Evolutionary conservation across 495 filamentous ascomycete species (phyloP).

Genomic region (Chaetomium tenue): DNA sequence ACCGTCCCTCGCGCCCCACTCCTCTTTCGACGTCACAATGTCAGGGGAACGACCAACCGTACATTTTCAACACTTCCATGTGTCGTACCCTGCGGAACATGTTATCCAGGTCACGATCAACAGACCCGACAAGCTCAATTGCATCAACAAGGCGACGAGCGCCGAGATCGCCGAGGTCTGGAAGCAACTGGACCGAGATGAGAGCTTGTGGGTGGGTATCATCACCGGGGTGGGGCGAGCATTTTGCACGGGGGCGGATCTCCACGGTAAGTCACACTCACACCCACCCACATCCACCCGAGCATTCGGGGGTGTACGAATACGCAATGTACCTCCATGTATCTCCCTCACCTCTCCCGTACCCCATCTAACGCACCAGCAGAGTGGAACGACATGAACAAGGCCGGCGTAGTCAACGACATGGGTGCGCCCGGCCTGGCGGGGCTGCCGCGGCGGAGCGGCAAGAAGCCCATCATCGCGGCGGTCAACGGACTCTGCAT

Average conservation of each 20-base stretch:
- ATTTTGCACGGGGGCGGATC: conserved; percentile 61
- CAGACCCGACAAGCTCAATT: conserved; percentile 50
- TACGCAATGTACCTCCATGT: too few species aligned
- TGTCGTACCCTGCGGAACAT: conserved; percentile 24
- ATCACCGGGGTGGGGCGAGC: conserved; percentile 51
- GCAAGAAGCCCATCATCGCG: conserved; percentile 65
- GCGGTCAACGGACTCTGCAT: conserved; percentile 75
- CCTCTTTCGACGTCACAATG: background rate
- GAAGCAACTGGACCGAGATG: conserved; percentile 50
- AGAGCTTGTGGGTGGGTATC: conserved; percentile 49
- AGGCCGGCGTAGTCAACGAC: conserved; percentile 35
- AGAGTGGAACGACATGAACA: conserved; percentile 29
- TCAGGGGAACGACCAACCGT: conserved; percentile 5
- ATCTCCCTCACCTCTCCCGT: background rate
- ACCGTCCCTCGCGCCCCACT: background rate
- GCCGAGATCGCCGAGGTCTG: conserved; percentile 47
- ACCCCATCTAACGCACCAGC: conserved; percentile 1
- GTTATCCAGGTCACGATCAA: conserved; percentile 42
- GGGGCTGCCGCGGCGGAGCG: conserved; percentile 53
- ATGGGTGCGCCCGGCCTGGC: conserved; percentile 54
- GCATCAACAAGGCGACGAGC: conserved; percentile 45
- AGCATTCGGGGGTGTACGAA: background rate
- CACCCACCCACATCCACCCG: too few species aligned
- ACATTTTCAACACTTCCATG: conserved; percentile 23
- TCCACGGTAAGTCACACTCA: conserved; percentile 41